Conservation (phyloP, 2,329 filamentous ascomycete species). For the Paradendryphiella salina region DNA sequence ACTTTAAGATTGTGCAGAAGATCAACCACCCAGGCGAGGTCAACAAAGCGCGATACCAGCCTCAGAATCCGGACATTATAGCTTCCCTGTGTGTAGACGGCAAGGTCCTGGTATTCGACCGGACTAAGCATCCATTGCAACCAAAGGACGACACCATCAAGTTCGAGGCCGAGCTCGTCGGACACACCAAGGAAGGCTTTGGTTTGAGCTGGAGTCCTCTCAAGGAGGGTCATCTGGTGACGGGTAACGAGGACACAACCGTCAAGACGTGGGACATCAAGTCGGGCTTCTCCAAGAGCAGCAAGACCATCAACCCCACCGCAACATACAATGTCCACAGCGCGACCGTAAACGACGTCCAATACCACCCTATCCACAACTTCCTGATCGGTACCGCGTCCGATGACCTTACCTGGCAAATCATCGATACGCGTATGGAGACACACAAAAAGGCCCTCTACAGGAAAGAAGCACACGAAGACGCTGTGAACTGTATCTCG, state of each 20-base stretch:
- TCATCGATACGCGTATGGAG: constrained; percentile 78
- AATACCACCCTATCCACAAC: constrained; percentile 86
- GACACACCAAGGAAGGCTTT: constrained; percentile 88
- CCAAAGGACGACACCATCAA: constrained; percentile 68
- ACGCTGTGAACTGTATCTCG: constrained; percentile 93
- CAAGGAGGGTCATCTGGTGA: constrained; percentile 76
- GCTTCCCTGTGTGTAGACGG: constrained; percentile 89
- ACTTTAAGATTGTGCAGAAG: constrained; percentile 90
- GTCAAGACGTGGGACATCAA: constrained; percentile 91
- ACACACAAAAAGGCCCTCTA: constrained; percentile 69
- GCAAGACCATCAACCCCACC: constrained; percentile 69
- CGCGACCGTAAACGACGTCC: constrained; percentile 93
- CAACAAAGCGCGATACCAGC: constrained; percentile 97
- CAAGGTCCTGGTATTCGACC: constrained; percentile 89
- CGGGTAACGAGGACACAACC: constrained; percentile 88
- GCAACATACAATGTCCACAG: constrained; percentile 84
- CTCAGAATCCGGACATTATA: constrained; percentile 95
- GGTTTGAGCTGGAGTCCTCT: constrained; percentile 92
- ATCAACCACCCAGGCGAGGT: constrained; percentile 97
- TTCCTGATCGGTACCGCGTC: constrained; percentile 86
- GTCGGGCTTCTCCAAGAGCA: constrained; percentile 68
- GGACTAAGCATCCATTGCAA: constrained; percentile 84
- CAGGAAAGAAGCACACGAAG: constrained; percentile 75
- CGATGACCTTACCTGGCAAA: constrained; percentile 89
- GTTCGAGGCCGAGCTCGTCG: constrained; percentile 81